These are phyloP conservation scores for Lipomyces yamadae DNA, from an alignment of 805 yeast species.

Conservation along the genomic window DNA sequence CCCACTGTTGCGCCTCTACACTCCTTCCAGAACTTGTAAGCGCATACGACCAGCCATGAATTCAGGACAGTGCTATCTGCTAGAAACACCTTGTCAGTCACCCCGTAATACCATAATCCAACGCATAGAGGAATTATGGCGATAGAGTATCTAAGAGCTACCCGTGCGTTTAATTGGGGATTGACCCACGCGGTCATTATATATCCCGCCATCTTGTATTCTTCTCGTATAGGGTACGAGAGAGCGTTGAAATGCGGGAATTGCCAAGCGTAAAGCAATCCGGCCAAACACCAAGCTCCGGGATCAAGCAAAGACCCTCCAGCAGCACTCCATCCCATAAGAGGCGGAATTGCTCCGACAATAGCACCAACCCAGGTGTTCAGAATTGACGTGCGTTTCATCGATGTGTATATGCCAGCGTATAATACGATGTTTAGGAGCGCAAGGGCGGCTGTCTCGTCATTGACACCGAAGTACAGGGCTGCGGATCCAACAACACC, in stretches of 20 bases:
- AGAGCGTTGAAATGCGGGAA: constrained; percentile 96
- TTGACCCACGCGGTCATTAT: constrained; percentile 96
- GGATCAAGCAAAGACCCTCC: constrained; percentile 60
- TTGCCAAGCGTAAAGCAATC: constrained; percentile 93
- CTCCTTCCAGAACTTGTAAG: constrained; percentile 84
- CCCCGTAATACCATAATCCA: constrained; percentile 75
- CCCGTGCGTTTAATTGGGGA: constrained; percentile 90
- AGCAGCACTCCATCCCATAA: constrained; percentile 99
- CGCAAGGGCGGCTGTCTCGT: constrained; percentile 83
- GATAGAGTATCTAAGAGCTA: constrained; percentile 86
- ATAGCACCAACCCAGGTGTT: constrained; percentile 99
- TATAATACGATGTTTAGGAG: constrained; percentile 77
- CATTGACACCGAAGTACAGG: constrained; percentile 80
- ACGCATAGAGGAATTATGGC: constrained; percentile 92
- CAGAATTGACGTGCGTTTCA: constrained; percentile 80
- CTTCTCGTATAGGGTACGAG: constrained; percentile 84
- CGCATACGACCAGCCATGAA: constrained; percentile 81
- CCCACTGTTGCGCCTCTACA: constrained; percentile 44
- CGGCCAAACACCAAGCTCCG: constrained; percentile 94
- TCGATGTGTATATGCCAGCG: constrained; percentile 88
- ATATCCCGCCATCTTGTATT: constrained; percentile 91
- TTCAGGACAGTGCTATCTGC: constrained; percentile 83
- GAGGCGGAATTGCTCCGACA: constrained; percentile 98
- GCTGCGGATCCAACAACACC: constrained; percentile 74
- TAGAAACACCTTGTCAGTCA: constrained; percentile 81